Evolutionary conservation across 2,329 filamentous ascomycete genomes (phyloP).

Genomic region (Purpureocillium lavendulum): DNA sequence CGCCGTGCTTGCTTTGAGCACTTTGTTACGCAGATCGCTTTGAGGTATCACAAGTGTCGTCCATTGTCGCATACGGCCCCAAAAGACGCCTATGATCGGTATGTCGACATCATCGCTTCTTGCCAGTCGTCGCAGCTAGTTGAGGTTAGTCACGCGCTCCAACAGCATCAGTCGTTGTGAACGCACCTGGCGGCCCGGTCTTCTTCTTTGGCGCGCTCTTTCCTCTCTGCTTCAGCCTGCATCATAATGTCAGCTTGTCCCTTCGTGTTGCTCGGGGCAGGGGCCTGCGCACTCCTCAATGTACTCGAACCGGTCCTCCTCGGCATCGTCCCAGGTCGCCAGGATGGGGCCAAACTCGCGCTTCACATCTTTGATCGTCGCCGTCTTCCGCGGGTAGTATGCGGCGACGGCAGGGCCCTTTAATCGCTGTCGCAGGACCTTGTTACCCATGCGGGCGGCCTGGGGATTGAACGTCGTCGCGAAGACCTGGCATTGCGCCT

Average conservation of each 20-base stretch:
- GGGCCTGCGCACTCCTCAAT: slow-evolving; percentile 49
- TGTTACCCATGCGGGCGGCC: slow-evolving; percentile 75
- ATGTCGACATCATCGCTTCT: slow-evolving; percentile 17
- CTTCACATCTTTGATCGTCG: slow-evolving; percentile 66
- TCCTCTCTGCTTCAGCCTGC: slow-evolving; percentile 66
- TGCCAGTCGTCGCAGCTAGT: slow-evolving; percentile 18
- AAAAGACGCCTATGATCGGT: too few relatives aligned
- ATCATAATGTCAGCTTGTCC: slow-evolving; percentile 19
- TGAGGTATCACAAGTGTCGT: too few relatives aligned
- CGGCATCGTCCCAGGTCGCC: slow-evolving; percentile 63
- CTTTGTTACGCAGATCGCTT: too few relatives aligned
- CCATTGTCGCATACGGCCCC: too few relatives aligned
- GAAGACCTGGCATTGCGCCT: slow-evolving; percentile 92
- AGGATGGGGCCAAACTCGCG: slow-evolving; percentile 59
- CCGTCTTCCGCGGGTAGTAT: slow-evolving; percentile 78
- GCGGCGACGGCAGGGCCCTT: slow-evolving; percentile 73
- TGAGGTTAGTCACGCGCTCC: background rate
- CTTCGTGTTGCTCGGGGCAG: background rate
- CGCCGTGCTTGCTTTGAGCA: too few relatives aligned
- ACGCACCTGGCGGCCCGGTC: slow-evolving; percentile 40
- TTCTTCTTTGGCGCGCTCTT: slow-evolving; percentile 91
- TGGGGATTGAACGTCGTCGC: slow-evolving; percentile 85
- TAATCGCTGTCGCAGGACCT: slow-evolving; percentile 81
- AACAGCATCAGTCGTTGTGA: too few relatives aligned
- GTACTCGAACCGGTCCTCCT: slow-evolving; percentile 72